Percentiles rank a stretch among this genome's conserved stretches.
These are phyloP conservation scores for Bremia lactucae DNA, from an alignment of 352 stramenopile species.

Conservation along the genomic window DNA sequence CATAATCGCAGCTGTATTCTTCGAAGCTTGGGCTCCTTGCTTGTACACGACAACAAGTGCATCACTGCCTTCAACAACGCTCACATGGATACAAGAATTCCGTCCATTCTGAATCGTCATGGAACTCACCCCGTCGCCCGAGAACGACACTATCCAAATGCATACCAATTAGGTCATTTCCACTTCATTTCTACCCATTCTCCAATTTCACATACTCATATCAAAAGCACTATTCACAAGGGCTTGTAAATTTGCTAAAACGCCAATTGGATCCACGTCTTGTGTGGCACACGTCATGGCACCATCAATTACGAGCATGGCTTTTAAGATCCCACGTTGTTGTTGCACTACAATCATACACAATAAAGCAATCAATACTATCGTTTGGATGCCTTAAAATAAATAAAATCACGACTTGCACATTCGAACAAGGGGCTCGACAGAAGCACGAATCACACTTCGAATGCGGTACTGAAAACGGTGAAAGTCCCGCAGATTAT, in stretches of 20 bases:
- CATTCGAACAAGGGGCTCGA: slow-evolving; percentile 78
- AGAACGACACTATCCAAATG: slow-evolving; percentile 58
- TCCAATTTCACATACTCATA: slow-evolving; percentile 54
- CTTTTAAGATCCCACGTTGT: slow-evolving; percentile 81
- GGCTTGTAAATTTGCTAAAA: slow-evolving; percentile 84
- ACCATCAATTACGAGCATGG: slow-evolving; percentile 83
- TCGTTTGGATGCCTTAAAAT: background rate
- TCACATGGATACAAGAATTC: slow-evolving; percentile 82
- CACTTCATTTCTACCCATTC: background rate
- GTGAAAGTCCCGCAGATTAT: slow-evolving; percentile 88
- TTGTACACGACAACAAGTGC: slow-evolving; percentile 83
- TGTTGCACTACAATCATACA: slow-evolving; percentile 87
- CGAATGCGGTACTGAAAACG: slow-evolving; percentile 83
- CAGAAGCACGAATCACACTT: slow-evolving; percentile 69
- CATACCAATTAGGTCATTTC: background rate
- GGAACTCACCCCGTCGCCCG: slow-evolving; percentile 61
- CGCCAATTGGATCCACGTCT: slow-evolving; percentile 85
- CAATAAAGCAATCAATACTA: slow-evolving; percentile 1
- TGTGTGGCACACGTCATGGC: slow-evolving; percentile 69
- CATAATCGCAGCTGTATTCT: slow-evolving; percentile 70
- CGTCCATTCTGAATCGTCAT: slow-evolving; percentile 83
- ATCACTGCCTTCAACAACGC: slow-evolving; percentile 63
- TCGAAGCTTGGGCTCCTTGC: slow-evolving; percentile 50
- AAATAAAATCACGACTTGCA: slow-evolving; percentile 24
- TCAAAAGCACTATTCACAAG: slow-evolving; percentile 79